Evolutionary conservation across 495 filamentous ascomycete species (phyloP).

Genomic region (Podospora pseudocomata): DNA sequence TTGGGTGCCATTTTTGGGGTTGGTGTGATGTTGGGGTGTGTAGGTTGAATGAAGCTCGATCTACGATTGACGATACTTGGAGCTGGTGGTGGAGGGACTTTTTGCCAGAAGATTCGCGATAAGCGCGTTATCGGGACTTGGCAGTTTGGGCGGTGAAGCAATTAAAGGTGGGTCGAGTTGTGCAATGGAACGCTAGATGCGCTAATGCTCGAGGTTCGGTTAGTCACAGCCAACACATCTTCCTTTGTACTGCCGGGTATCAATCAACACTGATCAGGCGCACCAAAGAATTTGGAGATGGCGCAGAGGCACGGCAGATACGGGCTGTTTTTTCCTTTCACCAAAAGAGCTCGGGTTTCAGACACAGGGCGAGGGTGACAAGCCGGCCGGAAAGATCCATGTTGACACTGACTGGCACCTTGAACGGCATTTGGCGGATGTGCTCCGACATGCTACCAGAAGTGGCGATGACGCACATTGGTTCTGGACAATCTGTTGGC

Average conservation of each 20-base stretch:
- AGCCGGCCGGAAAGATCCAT: too few relatives aligned
- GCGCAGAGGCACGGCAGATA: background rate
- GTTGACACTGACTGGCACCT: background rate
- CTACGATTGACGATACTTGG: background rate
- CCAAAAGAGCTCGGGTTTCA: background rate
- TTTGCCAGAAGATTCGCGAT: slow-evolving; percentile 6
- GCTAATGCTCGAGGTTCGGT: background rate
- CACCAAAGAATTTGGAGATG: background rate
- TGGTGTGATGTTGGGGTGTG: slow-evolving; percentile 3
- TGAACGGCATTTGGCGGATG: background rate
- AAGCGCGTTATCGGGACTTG: slow-evolving; percentile 1
- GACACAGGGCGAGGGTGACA: background rate
- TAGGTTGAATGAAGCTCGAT: background rate
- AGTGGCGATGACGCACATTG: slow-evolving; percentile 12
- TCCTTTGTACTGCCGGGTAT: background rate
- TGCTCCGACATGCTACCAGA: background rate
- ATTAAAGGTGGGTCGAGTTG: background rate
- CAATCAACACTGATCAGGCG: background rate
- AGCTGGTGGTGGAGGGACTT: slow-evolving; percentile 1
- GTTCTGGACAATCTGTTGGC: background rate
- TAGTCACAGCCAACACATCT: background rate
- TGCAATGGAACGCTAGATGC: background rate
- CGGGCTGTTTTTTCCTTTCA: background rate
- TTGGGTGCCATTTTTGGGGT: slow-evolving; percentile 59
- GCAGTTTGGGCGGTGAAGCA: slow-evolving; percentile 6